phyloP scores from a whole-genome alignment of 805 yeast species.

The Candida wancherniae region DNA sequence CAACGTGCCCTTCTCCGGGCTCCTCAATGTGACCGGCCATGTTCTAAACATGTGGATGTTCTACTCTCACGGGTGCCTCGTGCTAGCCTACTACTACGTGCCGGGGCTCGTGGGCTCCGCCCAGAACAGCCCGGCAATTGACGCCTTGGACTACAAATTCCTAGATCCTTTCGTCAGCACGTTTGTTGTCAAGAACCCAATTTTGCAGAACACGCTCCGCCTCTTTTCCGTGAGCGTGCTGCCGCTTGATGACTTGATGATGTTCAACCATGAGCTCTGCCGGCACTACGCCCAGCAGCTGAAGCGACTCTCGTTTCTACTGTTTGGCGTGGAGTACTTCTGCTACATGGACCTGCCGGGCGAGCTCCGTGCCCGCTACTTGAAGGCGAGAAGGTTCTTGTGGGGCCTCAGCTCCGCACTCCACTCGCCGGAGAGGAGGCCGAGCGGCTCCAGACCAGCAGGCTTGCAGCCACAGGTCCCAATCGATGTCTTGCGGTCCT shows the following conservation, averaged over 20 bases:
- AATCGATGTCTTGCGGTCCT: too few relatives aligned
- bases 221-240: conserved; percentile 1
- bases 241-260: conserved; percentile 8
- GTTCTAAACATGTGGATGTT: conserved; percentile 12
- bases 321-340: conserved; percentile 8
- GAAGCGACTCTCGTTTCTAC: conserved; percentile 5
- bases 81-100: conserved; percentile 6
- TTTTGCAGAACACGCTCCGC: conserved; percentile 4
- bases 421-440: too few relatives aligned
- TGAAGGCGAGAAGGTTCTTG: conserved; percentile 4
- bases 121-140: conserved; percentile 1
- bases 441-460: too few relatives aligned
- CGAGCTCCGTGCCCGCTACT: conserved; percentile 7
- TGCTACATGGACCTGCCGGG: conserved; percentile 11
- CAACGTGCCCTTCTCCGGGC: conserved; percentile 3
- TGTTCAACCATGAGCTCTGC: conserved; percentile 7
- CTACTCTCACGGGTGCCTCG: conserved; percentile 14
- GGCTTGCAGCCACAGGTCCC: too few relatives aligned
- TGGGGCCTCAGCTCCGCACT: too few relatives aligned
- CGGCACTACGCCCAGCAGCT: conserved; percentile 2
- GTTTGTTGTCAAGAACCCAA: conserved; percentile 6
- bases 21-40: conserved; percentile 3
- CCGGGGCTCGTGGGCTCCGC: conserved; percentile 3
- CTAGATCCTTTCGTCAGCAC: conserved; percentile 7
- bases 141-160: conserved; percentile 2